A percentile compares a stretch with the other conserved stretches of the same genome.
phyloP scores from a whole-genome alignment of 495 filamentous ascomycete genomes.

The Articulospora tetracladia region DNA sequence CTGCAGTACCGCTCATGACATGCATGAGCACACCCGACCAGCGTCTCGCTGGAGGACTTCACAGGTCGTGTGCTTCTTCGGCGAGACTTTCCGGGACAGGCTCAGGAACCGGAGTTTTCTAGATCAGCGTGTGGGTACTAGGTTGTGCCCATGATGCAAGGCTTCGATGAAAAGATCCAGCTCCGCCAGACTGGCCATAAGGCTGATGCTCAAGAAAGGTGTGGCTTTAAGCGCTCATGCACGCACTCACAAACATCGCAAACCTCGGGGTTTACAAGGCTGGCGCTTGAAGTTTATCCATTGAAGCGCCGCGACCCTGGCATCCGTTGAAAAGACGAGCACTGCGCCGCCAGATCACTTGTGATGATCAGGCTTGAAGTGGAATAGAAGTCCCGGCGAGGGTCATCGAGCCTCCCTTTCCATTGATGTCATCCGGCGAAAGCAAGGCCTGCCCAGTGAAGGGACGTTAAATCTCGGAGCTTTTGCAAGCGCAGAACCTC shows the following conservation, averaged over 20 bases:
- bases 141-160: not conserved
- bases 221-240: constrained; percentile 19
- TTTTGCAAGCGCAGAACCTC: not conserved
- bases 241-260: constrained; percentile 13
- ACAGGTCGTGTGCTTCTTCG: not conserved
- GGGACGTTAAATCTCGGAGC: not conserved
- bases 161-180: not conserved
- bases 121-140: constrained; percentile 8
- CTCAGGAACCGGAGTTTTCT: not conserved
- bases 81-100: not conserved
- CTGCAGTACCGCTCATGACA: not conserved
- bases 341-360: not conserved
- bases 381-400: not conserved
- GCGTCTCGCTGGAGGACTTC: constrained; percentile 15
- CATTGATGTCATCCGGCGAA: not conserved
- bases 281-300: constrained; percentile 21
- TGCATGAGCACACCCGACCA: not conserved
- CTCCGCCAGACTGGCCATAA: constrained; percentile 6
- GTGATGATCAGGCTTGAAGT: not conserved
- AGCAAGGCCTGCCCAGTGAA: not conserved
- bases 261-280: constrained; percentile 13
- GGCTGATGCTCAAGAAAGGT: constrained; percentile 3
- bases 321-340: not conserved
- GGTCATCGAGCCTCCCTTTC: not conserved
- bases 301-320: constrained; percentile 11